Conservation (phyloP, 163 green algal genomes). For the Prototheca wickerhamii region DNA sequence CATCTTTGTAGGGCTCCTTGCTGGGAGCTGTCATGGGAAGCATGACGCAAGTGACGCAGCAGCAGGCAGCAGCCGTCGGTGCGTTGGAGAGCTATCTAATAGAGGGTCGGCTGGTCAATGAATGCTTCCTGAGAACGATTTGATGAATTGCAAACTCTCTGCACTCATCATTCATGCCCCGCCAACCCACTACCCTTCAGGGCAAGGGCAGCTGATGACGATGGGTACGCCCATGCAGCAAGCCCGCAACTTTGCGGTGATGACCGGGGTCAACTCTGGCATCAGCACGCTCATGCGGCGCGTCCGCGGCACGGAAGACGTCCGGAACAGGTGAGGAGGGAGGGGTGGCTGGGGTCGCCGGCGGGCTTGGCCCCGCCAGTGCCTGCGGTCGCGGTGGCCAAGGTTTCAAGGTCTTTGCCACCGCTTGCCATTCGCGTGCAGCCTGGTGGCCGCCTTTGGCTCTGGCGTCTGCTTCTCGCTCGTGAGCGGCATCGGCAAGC, state of each 20-base stretch:
- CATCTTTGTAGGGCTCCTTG: background rate
- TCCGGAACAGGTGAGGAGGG: conserved; percentile 57
- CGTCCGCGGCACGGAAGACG: conserved; percentile 70
- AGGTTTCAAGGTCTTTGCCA: background rate
- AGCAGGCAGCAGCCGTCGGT: too few species aligned
- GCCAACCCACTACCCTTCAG: background rate
- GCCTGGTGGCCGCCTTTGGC: conserved; percentile 72
- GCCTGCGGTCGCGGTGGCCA: background rate
- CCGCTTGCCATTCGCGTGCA: too few species aligned
- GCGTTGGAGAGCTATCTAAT: too few species aligned
- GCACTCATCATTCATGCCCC: background rate
- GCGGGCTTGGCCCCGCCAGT: background rate
- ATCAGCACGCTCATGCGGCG: conserved; percentile 71
- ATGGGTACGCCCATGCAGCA: conserved; percentile 41
- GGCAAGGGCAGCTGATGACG: conserved; percentile 17
- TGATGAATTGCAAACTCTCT: background rate
- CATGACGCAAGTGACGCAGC: background rate
- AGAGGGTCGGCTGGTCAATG: too few species aligned
- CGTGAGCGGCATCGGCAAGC: conserved; percentile 47
- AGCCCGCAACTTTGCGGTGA: conserved; percentile 88
- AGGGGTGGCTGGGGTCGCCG: background rate
- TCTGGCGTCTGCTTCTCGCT: conserved; percentile 74
- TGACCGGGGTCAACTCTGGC: conserved; percentile 85
- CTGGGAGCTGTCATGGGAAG: background rate
- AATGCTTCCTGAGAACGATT: too few species aligned